phyloP scores from a whole-genome alignment of 768 basidiomycete species.

The Pleurotus djamor region DNA sequence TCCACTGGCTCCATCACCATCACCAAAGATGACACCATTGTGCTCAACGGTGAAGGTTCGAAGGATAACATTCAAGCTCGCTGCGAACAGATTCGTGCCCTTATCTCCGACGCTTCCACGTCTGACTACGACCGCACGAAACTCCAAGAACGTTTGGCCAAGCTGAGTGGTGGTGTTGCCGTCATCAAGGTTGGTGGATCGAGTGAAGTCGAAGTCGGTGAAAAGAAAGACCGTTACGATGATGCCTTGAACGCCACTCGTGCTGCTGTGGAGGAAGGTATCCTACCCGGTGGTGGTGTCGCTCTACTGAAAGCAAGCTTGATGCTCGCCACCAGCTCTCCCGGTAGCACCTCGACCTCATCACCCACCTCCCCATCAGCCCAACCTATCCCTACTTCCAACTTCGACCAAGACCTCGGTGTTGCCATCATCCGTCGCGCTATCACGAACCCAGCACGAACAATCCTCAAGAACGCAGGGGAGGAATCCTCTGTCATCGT shows the following conservation, averaged over 20 bases:
- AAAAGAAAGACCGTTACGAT: slow-evolving; percentile 99
- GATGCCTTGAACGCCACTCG: slow-evolving; percentile 98
- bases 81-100: slow-evolving; percentile 91
- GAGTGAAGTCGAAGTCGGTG: slow-evolving; percentile 93
- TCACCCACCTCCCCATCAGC: slow-evolving; percentile 54
- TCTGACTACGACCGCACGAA: slow-evolving; percentile 93
- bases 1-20: slow-evolving; percentile 89
- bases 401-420: slow-evolving; percentile 98
- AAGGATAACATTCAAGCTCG: slow-evolving; percentile 90
- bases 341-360: slow-evolving; percentile 43
- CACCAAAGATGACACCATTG: slow-evolving; percentile 97
- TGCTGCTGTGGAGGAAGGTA: slow-evolving; percentile 97
- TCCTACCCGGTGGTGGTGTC: slow-evolving; percentile 94
- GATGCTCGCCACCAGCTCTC: slow-evolving; percentile 57
- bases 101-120: slow-evolving; percentile 81
- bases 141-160: slow-evolving; percentile 95
- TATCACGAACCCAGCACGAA: slow-evolving; percentile 77
- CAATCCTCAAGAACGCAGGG: slow-evolving; percentile 91
- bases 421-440: slow-evolving; percentile 91
- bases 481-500: slow-evolving; percentile 94
- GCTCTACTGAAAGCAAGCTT: slow-evolving; percentile 87
- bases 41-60: slow-evolving; percentile 91
- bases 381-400: slow-evolving; percentile 71
- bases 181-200: slow-evolving; percentile 98
- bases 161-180: slow-evolving; percentile 94